Evolutionary conservation across 2,329 filamentous ascomycete genomes (phyloP), one percentile per base, ranked within the genome.

Genomic region (Aspergillus sp.): DNA sequence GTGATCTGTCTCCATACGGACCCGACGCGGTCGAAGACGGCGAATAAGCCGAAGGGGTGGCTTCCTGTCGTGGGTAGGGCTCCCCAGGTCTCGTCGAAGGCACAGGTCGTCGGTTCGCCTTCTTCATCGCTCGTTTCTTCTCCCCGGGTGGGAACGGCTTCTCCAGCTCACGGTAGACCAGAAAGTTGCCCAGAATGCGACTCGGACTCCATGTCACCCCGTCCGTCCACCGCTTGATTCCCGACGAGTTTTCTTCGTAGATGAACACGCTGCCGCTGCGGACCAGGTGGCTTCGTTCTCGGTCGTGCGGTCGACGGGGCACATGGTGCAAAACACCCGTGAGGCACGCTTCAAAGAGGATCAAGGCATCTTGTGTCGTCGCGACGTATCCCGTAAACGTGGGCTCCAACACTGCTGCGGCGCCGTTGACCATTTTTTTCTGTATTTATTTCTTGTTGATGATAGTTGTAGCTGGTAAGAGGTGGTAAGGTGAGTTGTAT

Each of bases 221-320:
- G 55, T 96, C 90, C 0, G 90, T 95, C 90, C 90, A 96, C 44
- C 90, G 78, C 70, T 94, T 94, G 69, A 95, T 95, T 5, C 89
- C 89, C 0, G 90, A 94, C 0, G 88, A 84, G 48, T 88, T 85
- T 64, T 95, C 89, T 59, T 95, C 89, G 65, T 95, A 96, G 52
- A 95, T 88, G 67, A 95, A 93, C 37, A 95, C 80, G 53, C 86
- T 85, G 31, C 90, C 90, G 54, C 88, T 94, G 53, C 79, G 79
- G 60, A 95, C 93, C 40, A 95, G 78, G 13, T 81, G 76, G 26
- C 76, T 74, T 40, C 90, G 79, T 67, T 95, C 90, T 40, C 88
- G 78, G 58, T 95, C 90, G 63, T 95, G 88, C 1, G 90, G 90
- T 42, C 90, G 79, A 39, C 90, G 84, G 12, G 88, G 82, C 13